phyloP scores from a whole-genome alignment of 106 monocot genomes.

The Dendrobium chrysotoxum region DNA sequence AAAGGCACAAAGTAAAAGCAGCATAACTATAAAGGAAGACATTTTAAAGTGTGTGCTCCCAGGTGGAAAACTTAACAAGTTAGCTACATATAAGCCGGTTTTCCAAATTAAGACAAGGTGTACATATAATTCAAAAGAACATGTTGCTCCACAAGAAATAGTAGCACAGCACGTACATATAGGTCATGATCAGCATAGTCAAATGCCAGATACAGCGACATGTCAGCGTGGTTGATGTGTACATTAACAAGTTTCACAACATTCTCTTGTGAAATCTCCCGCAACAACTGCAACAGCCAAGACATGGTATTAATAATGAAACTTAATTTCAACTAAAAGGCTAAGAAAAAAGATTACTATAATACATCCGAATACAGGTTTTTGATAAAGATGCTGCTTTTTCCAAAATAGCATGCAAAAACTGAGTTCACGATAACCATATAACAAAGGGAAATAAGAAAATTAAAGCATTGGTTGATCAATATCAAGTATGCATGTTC shows the following conservation, averaged over 20 bases:
- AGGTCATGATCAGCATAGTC: constrained; percentile 98
- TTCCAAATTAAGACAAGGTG: neutral
- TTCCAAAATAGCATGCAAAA: neutral
- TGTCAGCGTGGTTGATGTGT: constrained; percentile 94
- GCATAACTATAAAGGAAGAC: neutral
- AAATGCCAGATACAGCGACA: constrained; percentile 98
- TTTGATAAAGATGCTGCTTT: neutral
- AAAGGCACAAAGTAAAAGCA: neutral
- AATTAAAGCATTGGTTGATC: neutral
- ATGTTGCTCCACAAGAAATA: neutral
- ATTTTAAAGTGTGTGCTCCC: neutral
- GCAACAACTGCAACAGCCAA: constrained; percentile 55
- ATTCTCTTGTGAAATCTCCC: constrained; percentile 93
- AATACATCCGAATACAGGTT: neutral
- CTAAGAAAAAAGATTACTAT: neutral
- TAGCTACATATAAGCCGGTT: neutral
- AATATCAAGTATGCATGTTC: neutral
- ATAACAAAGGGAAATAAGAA: neutral
- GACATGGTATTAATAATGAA: neutral
- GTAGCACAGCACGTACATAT: constrained; percentile 52
- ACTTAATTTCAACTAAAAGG: neutral
- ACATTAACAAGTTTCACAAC: constrained; percentile 98
- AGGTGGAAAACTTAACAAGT: neutral
- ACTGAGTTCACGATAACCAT: neutral
- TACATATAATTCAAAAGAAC: neutral